A percentile compares a stretch with the other conserved stretches of the same genome.
Evolutionary conservation across 495 filamentous ascomycete species (phyloP).

Genomic region (Mytilinidion resinicola): DNA sequence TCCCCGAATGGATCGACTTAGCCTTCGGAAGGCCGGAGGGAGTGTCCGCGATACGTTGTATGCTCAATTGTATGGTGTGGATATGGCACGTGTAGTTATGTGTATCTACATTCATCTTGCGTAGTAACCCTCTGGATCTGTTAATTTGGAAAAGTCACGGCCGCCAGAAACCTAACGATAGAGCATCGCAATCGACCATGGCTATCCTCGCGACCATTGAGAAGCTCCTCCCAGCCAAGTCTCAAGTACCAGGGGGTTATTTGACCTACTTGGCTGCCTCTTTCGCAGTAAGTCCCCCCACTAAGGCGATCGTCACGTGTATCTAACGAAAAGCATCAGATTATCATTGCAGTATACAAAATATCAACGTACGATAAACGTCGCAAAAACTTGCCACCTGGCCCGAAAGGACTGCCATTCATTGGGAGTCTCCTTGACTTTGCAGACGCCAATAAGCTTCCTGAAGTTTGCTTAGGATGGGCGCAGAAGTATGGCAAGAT

Average conservation of each 20-base stretch:
- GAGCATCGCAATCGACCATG: not conserved
- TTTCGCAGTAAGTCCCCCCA: not conserved
- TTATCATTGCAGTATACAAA: not conserved
- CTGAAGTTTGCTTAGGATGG: conserved; percentile 18
- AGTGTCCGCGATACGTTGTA: not conserved
- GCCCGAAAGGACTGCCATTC: conserved; percentile 22
- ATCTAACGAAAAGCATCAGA: not conserved
- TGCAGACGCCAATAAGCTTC: conserved; percentile 22
- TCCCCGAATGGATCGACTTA: not conserved
- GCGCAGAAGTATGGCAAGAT: conserved; percentile 22
- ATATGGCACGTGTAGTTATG: not conserved
- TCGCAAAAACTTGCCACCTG: conserved; percentile 14
- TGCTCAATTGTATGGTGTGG: not conserved
- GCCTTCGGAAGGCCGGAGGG: not conserved
- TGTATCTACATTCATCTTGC: not conserved
- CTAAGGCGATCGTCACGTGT: not conserved
- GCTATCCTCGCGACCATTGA: not conserved
- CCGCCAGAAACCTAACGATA: not conserved
- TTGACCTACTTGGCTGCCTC: not conserved
- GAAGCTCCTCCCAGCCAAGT: not conserved
- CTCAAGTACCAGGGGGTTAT: not conserved
- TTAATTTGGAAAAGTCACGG: not conserved
- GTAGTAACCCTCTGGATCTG: not conserved
- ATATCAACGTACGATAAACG: not conserved
- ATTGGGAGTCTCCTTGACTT: conserved; percentile 26